Evolutionary conservation across 345 rosid species (phyloP).

Genomic region (Combretum micranthum): DNA sequence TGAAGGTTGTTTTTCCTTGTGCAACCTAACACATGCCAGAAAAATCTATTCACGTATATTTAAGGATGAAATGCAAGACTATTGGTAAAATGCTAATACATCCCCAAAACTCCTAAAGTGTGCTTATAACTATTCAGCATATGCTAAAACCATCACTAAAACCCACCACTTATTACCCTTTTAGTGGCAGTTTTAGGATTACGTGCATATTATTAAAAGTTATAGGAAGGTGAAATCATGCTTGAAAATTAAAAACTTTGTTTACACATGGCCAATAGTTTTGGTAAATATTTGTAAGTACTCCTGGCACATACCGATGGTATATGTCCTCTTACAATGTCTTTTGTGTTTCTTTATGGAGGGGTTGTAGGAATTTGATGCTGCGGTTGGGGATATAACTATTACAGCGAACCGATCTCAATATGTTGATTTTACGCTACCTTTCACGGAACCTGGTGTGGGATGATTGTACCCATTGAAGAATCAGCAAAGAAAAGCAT

Average conservation of each 20-base stretch:
- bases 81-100: too few species aligned
- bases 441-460: constrained; percentile 38
- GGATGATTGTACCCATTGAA: constrained; percentile 28
- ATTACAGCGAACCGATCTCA: constrained; percentile 23
- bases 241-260: too few species aligned
- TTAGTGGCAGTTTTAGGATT: neutral
- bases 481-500: constrained; percentile 15
- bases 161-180: neutral
- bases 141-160: neutral
- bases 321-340: neutral
- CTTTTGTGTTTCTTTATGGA: neutral
- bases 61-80: too few species aligned
- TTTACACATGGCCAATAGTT: too few species aligned
- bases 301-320: too few species aligned
- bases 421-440: constrained; percentile 39
- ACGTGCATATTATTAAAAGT: neutral
- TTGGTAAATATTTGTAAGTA: too few species aligned
- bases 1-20: constrained; percentile 3
- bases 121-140: too few species aligned
- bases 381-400: constrained; percentile 38
- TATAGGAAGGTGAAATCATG: too few species aligned
- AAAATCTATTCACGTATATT: neutral
- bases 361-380: constrained; percentile 25
- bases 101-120: too few species aligned
- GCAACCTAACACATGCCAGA: neutral